Evolutionary conservation across 805 yeast species (phyloP).

Genomic region (Suhomyces tanzawaensis): DNA sequence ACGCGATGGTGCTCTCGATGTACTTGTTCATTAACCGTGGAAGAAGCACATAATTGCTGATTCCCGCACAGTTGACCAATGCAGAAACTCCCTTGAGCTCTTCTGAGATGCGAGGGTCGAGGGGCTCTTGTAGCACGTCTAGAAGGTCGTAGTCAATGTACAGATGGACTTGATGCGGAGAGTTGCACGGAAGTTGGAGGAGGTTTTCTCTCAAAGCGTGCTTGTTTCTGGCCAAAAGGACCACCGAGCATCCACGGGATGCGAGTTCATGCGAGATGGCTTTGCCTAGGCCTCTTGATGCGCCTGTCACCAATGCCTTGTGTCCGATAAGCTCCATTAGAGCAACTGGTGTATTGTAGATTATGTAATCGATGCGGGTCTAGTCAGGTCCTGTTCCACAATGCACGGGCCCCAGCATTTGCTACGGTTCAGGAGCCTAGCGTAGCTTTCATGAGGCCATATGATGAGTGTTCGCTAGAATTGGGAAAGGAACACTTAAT

Average conservation of each 20-base stretch:
- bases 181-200: constrained; percentile 12
- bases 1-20: constrained; percentile 46
- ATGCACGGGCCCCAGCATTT: too few species aligned
- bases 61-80: constrained; percentile 66
- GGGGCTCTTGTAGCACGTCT: constrained; percentile 1
- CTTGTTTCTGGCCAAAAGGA: constrained; percentile 51
- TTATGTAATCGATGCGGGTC: too few species aligned
- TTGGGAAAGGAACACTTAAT: too few species aligned
- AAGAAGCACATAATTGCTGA: constrained; percentile 55
- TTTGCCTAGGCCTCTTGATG: constrained; percentile 65
- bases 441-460: too few species aligned
- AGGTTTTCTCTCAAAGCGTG: constrained; percentile 28
- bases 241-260: constrained; percentile 47
- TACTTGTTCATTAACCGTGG: constrained; percentile 38
- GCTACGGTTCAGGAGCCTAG: too few species aligned
- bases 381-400: too few species aligned
- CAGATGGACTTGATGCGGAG: constrained; percentile 25
- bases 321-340: constrained; percentile 12
- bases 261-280: constrained; percentile 54
- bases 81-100: constrained; percentile 39
- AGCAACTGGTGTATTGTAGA: too few species aligned
- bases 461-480: too few species aligned
- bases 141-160: constrained; percentile 35
- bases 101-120: constrained; percentile 10
- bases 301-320: constrained; percentile 65